phyloP scores from a whole-genome alignment of 1,139 yeast genomes.

The Kodamaea ohmeri region DNA sequence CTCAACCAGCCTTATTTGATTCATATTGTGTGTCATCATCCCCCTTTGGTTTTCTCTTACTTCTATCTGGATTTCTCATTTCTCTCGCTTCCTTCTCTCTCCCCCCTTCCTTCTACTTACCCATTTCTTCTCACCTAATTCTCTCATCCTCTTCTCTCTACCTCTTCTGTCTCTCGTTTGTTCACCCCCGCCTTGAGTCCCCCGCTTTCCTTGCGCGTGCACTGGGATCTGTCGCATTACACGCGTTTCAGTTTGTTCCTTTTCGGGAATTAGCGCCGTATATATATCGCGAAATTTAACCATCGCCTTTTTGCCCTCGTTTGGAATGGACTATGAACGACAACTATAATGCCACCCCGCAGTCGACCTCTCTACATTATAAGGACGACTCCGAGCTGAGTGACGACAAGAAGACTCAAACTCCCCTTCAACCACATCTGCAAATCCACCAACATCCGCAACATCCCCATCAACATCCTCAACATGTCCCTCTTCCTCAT shows the following conservation, averaged over 20 bases:
- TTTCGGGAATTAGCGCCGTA: slow-evolving; percentile 2
- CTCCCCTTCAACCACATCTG: background rate
- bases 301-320: background rate
- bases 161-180: too few species aligned
- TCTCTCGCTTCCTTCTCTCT: too few species aligned
- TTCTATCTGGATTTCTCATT: too few species aligned
- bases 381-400: slow-evolving; percentile 7
- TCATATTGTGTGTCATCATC: too few species aligned
- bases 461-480: slow-evolving; percentile 6
- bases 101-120: too few species aligned
- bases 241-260: slow-evolving; percentile 5
- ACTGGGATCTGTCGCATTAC: background rate
- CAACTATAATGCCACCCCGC: slow-evolving; percentile 13
- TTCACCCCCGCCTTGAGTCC: too few species aligned
- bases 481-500: slow-evolving; percentile 5
- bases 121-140: too few species aligned
- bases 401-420: slow-evolving; percentile 4
- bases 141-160: background rate
- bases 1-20: too few species aligned
- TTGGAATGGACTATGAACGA: slow-evolving; percentile 15
- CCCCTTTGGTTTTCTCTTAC: too few species aligned
- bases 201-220: background rate
- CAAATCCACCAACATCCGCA: slow-evolving; percentile 3
- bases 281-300: slow-evolving; percentile 4
- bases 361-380: slow-evolving; percentile 15